Conservation (phyloP, 805 yeast species). For the Danielia oregonensis region DNA sequence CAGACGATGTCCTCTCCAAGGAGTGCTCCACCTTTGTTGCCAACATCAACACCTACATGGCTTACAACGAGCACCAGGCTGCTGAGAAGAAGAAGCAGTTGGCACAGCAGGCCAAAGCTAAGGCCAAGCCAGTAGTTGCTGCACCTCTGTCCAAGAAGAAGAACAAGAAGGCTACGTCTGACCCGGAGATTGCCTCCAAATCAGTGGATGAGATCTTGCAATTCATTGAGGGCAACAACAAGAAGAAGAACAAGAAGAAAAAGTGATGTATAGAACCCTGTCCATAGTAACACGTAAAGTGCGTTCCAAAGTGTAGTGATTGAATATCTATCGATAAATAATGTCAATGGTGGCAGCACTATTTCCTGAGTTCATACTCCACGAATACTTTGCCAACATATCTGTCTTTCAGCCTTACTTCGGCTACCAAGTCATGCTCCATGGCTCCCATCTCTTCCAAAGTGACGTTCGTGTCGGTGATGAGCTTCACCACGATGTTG, state of each 20-base stretch:
- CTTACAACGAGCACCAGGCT: conserved; percentile 39
- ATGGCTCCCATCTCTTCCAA: conserved; percentile 7
- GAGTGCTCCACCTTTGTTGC: conserved; percentile 65
- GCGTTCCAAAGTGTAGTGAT: no score
- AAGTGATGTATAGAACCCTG: conserved; percentile 1
- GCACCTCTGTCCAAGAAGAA: conserved; percentile 11
- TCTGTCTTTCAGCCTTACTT: conserved; percentile 10
- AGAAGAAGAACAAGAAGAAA: conserved; percentile 20
- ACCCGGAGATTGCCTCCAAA: conserved; percentile 57
- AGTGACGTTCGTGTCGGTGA: conserved; percentile 22
- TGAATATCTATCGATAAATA: no score
- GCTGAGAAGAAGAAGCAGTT: conserved; percentile 26
- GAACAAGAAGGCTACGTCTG: conserved; percentile 18
- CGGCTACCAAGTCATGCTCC: conserved; percentile 13
- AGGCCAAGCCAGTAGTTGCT: conserved; percentile 15
- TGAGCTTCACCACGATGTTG: conserved; percentile 30
- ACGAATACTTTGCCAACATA: conserved; percentile 16
- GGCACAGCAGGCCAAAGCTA: conserved; percentile 16
- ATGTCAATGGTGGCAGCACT: no score
- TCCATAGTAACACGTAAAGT: not conserved
- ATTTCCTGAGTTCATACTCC: conserved; percentile 7
- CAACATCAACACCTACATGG: conserved; percentile 50
- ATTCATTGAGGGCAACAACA: conserved; percentile 58
- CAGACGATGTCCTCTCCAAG: conserved; percentile 60
- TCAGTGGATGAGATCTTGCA: conserved; percentile 70